Conservation (phyloP, 208 protist species). For the Balamuthia mandrillaris region DNA sequence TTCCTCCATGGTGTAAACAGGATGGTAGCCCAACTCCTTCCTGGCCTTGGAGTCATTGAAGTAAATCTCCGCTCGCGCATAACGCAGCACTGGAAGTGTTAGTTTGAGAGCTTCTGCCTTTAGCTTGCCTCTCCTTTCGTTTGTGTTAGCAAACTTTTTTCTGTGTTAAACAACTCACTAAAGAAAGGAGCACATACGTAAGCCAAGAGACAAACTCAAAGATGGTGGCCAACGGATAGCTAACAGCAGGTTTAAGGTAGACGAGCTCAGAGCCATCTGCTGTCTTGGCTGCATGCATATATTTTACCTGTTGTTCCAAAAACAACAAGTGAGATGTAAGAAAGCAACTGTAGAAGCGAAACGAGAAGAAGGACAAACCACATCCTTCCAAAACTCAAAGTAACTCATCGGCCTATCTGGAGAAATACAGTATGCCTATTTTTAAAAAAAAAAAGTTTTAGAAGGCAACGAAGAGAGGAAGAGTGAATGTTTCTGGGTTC, state of each 20-base stretch:
- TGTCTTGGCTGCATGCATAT: background rate
- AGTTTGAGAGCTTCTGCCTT: background rate
- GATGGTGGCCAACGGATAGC: background rate
- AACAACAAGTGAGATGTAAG: background rate
- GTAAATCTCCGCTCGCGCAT: background rate
- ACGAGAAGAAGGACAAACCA: too few species aligned
- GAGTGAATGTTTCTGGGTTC: background rate
- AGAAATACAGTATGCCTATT: background rate
- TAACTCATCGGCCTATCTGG: background rate
- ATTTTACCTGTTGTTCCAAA: background rate
- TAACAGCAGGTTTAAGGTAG: too few species aligned
- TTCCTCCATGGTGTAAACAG: background rate
- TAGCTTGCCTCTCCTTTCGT: background rate
- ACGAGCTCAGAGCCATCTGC: too few species aligned
- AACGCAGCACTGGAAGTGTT: background rate
- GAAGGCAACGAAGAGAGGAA: background rate
- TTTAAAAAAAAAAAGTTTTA: background rate
- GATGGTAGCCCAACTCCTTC: background rate
- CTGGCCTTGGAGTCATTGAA: background rate
- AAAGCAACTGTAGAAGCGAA: too few species aligned
- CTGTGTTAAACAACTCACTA: background rate
- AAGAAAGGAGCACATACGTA: background rate
- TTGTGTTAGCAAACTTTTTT: background rate
- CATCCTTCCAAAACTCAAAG: constrained; percentile 4
- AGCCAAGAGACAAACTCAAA: background rate